A percentile compares a stretch with the other conserved stretches of the same genome.
These are phyloP conservation scores for Kernera saxatilis DNA, from an alignment of 345 rosid species.

Conservation along the genomic window DNA sequence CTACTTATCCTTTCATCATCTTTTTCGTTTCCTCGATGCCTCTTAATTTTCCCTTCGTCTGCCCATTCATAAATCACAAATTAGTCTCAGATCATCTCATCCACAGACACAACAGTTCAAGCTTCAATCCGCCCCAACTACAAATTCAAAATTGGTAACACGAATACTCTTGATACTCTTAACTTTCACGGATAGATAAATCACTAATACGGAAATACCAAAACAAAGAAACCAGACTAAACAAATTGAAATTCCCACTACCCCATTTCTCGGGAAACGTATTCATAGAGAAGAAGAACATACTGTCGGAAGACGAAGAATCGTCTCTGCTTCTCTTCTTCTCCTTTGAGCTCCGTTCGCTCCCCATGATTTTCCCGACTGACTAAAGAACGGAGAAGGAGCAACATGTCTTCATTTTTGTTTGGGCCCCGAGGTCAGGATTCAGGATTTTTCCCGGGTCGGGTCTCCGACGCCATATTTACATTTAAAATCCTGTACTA, in stretches of 20 bases:
- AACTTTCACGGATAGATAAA: not conserved
- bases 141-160: not conserved
- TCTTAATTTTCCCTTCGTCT: constrained; percentile 59
- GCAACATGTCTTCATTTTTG: not conserved
- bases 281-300: not conserved
- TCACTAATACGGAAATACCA: not conserved
- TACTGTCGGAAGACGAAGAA: constrained; percentile 40
- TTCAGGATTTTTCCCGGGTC: constrained; percentile 8
- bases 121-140: not conserved
- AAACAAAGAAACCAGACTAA: not conserved
- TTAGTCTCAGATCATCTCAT: not conserved
- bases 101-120: not conserved
- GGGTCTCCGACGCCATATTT: not conserved
- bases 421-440: not conserved
- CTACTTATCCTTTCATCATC: constrained; percentile 42
- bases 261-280: constrained; percentile 6
- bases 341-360: constrained; percentile 52
- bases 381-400: not conserved
- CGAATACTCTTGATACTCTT: not conserved
- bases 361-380: constrained; percentile 41
- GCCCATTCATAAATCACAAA: not conserved
- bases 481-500: not conserved
- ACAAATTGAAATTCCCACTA: not conserved
- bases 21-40: constrained; percentile 44
- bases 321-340: constrained; percentile 47